Evolutionary conservation across 1,139 yeast genomes (phyloP).

Genomic region (Tardiomyces blankii): DNA sequence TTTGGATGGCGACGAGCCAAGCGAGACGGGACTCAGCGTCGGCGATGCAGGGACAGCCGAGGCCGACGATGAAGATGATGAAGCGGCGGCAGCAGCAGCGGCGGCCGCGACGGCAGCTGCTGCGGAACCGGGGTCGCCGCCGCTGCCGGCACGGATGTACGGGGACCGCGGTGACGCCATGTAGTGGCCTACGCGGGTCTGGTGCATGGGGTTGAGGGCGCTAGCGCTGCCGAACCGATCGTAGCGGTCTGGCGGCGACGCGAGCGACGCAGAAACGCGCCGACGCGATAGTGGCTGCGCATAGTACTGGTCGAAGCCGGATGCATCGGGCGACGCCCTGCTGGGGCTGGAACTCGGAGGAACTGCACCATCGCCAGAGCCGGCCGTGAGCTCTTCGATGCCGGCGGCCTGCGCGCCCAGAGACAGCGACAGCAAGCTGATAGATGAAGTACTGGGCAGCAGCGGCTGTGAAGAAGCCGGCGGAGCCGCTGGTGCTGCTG

Average conservation of each 20-base stretch:
- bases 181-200: not conserved
- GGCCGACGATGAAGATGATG: not conserved
- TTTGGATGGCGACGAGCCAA: conserved; percentile 3
- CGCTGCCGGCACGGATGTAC: not conserved
- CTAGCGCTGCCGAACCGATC: not conserved
- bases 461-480: not conserved
- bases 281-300: not conserved
- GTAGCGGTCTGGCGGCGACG: not conserved
- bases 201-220: not conserved
- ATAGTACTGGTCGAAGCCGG: not conserved
- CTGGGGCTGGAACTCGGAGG: not conserved
- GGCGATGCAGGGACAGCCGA: conserved; percentile 1
- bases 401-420: not conserved
- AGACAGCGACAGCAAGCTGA: conserved; percentile 8
- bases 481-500: not conserved
- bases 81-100: not conserved
- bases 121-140: not conserved
- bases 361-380: not conserved
- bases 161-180: not conserved
- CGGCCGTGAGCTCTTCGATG: not conserved
- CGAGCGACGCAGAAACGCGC: not conserved
- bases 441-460: conserved; percentile 7
- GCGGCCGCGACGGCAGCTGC: not conserved
- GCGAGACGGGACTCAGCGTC: conserved; percentile 3
- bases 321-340: not conserved